phyloP scores from a whole-genome alignment of 1,139 yeast genomes.

The Meyerozyma elateridarum region DNA sequence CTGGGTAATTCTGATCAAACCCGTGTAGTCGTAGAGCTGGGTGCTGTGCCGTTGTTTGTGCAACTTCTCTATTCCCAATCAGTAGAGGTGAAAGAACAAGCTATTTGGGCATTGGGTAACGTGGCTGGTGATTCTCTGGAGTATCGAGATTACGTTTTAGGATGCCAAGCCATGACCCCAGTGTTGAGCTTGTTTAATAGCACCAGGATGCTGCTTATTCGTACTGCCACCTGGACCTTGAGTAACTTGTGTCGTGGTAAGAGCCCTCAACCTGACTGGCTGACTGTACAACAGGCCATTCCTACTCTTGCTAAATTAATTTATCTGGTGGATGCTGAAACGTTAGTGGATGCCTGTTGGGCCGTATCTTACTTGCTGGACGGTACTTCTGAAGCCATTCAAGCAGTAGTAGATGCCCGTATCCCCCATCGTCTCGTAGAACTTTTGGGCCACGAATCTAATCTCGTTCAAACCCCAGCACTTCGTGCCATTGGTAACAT shows the following conservation, averaged over 20 bases:
- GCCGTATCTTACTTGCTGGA: constrained; percentile 93
- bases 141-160: constrained; percentile 83
- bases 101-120: constrained; percentile 98
- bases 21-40: constrained; percentile 81
- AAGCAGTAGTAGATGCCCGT: constrained; percentile 94
- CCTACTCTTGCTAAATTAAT: constrained; percentile 91
- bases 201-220: constrained; percentile 78
- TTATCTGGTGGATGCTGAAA: constrained; percentile 87
- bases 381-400: constrained; percentile 89
- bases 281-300: constrained; percentile 74
- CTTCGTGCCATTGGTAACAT: constrained; percentile 96
- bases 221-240: constrained; percentile 98
- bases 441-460: constrained; percentile 74
- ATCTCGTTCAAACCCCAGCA: constrained; percentile 94
- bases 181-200: constrained; percentile 74
- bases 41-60: constrained; percentile 91
- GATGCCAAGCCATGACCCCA: constrained; percentile 85
- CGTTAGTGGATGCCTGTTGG: constrained; percentile 97
- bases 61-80: constrained; percentile 75
- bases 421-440: constrained; percentile 94
- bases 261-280: constrained; percentile 96
- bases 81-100: constrained; percentile 93
- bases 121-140: constrained; percentile 95
- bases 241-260: constrained; percentile 96
- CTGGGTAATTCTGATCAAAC: constrained; percentile 94